Evolutionary conservation across 2,329 filamentous ascomycete genomes (phyloP).

Genomic region (Aspergillus aculeatinus): DNA sequence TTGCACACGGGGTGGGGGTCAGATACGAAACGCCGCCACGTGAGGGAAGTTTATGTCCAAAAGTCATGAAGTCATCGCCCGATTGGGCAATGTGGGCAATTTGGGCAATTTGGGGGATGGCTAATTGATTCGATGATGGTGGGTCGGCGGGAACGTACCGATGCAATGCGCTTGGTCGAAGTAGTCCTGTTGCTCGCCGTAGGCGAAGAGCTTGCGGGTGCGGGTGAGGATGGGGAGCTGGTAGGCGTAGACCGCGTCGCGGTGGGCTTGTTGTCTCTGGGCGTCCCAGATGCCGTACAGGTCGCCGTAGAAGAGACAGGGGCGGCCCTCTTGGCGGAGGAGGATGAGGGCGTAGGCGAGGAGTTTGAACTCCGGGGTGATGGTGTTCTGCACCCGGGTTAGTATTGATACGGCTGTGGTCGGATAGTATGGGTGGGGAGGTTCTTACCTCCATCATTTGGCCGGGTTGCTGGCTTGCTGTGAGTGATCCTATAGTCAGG

Average conservation of each 20-base stretch:
- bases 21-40: not conserved
- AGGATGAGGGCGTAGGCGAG: conserved; percentile 10
- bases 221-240: conserved; percentile 2
- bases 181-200: conserved; percentile 12
- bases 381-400: not conserved
- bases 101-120: not conserved
- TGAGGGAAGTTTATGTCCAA: too few relatives aligned
- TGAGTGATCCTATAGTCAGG: not conserved
- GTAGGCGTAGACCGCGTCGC: not conserved
- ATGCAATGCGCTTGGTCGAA: conserved; percentile 6
- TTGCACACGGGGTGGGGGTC: not conserved
- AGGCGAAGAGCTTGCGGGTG: conserved; percentile 1
- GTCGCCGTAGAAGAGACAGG: conserved; percentile 11
- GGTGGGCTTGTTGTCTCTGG: not conserved
- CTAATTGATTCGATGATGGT: not conserved
- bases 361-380: conserved; percentile 2
- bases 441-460: conserved; percentile 15
- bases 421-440: conserved; percentile 28
- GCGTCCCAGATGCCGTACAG: conserved; percentile 9
- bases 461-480: conserved; percentile 11
- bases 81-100: not conserved
- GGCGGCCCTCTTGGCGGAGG: conserved; percentile 10
- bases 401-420: not conserved
- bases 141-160: not conserved
- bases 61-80: not conserved